A percentile compares a stretch with the other conserved stretches of the same genome.
Evolutionary conservation across 371 early-diverging fungal genomes (phyloP).

Genomic region (Mucor saturninus): DNA sequence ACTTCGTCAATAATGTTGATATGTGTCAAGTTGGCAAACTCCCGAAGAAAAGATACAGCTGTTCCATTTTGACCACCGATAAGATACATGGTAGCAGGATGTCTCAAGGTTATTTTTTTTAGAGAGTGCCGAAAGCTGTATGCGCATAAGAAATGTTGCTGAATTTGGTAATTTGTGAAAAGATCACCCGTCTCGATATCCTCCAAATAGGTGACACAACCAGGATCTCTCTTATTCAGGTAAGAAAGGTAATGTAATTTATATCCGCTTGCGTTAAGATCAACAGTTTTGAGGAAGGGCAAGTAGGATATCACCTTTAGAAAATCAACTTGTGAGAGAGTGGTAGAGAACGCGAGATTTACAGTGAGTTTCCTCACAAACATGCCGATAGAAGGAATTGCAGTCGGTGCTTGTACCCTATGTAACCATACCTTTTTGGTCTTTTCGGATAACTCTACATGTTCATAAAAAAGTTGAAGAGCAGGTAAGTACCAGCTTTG

Average conservation of each 20-base stretch:
- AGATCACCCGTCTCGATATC: conserved; percentile 2
- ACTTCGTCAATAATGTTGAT: background rate
- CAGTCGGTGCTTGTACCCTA: background rate
- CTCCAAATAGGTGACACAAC: conserved; percentile 1
- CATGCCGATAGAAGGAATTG: background rate
- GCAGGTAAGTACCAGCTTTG: background rate
- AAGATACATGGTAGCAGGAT: background rate
- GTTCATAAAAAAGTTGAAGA: background rate
- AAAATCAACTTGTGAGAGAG: background rate
- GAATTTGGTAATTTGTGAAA: conserved; percentile 4
- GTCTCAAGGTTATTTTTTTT: background rate
- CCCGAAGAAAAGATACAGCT: background rate
- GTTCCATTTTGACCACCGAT: background rate
- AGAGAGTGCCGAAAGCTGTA: conserved; percentile 3
- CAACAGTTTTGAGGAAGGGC: background rate
- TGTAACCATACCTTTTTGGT: conserved; percentile 1
- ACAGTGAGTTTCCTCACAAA: conserved; percentile 3
- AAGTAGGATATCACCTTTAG: background rate
- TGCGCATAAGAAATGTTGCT: conserved; percentile 5
- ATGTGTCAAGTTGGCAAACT: background rate
- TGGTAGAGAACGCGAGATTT: conserved; percentile 1
- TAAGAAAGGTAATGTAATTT: conserved; percentile 2
- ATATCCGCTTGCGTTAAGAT: conserved; percentile 1
- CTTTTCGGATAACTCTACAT: background rate
- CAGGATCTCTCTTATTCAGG: background rate